Conservation (phyloP, 805 yeast species). For the Cyberlindnera bimundalis region DNA sequence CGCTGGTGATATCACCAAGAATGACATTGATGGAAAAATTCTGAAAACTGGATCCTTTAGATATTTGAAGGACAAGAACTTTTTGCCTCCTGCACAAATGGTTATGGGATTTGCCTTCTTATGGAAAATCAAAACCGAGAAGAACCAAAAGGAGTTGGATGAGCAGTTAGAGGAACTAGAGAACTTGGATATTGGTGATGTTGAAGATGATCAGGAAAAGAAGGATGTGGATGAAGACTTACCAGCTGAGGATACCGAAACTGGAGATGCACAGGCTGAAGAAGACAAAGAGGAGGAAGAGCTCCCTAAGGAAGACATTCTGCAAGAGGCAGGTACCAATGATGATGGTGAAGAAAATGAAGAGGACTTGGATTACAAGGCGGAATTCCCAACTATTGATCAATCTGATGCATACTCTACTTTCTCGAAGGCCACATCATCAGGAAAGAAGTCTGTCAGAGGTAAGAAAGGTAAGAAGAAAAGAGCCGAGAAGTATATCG, state of each 20-base stretch:
- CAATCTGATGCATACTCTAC: conserved; percentile 6
- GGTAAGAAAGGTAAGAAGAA: conserved; percentile 85
- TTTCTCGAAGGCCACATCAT: conserved; percentile 4
- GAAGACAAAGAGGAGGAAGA: conserved; percentile 11
- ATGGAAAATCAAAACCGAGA: conserved; percentile 65
- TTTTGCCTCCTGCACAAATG: conserved; percentile 74
- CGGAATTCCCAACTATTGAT: conserved; percentile 8
- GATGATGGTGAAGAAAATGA: conserved; percentile 1
- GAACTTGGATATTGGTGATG: conserved; percentile 16
- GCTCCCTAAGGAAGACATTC: conserved; percentile 16
- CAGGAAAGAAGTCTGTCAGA: conserved; percentile 47
- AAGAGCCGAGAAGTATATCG: conserved; percentile 79
- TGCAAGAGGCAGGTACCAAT: too few relatives aligned
- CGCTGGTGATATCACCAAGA: conserved; percentile 65
- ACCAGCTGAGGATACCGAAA: conserved; percentile 3
- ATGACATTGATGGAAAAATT: conserved; percentile 57
- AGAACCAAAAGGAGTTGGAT: conserved; percentile 37
- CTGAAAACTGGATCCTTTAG: conserved; percentile 62
- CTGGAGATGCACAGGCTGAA: conserved; percentile 9
- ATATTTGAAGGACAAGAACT: conserved; percentile 49
- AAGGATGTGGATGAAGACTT: conserved; percentile 10
- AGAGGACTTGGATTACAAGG: conserved; percentile 4
- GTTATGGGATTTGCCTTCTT: conserved; percentile 87
- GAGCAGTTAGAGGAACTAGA: conserved; percentile 24
- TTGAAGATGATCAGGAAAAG: conserved; percentile 9